Percentiles rank a stretch among this genome's conserved stretches.
These are phyloP conservation scores for Rhytidhysteron rufulum DNA, from an alignment of 2,329 filamentous ascomycete genomes.

Conservation along the genomic window DNA sequence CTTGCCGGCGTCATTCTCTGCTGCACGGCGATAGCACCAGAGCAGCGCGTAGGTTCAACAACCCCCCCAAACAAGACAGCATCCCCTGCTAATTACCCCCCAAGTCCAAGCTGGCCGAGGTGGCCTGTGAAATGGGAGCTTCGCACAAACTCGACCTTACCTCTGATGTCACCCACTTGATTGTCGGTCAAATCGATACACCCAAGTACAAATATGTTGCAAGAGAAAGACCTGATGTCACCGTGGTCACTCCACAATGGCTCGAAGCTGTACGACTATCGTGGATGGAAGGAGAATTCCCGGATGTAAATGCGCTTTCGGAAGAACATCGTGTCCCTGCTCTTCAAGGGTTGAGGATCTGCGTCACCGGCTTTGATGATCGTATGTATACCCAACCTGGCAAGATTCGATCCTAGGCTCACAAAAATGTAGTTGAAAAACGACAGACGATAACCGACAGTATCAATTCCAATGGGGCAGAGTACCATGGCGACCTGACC, in stretches of 20 bases:
- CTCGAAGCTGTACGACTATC: slow-evolving; percentile 72
- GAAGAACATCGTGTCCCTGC: slow-evolving; percentile 60
- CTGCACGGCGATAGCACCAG: slow-evolving; percentile 79
- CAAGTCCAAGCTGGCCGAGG: slow-evolving; percentile 55
- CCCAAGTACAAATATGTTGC: slow-evolving; percentile 96
- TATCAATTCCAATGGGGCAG: slow-evolving; percentile 68
- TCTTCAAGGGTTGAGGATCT: slow-evolving; percentile 61
- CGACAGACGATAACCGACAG: slow-evolving; percentile 67
- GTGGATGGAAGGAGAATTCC: slow-evolving; percentile 76
- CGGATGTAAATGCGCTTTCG: slow-evolving; percentile 70
- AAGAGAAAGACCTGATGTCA: slow-evolving; percentile 79
- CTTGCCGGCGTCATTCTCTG: slow-evolving; percentile 68
- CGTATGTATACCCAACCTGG: slow-evolving; percentile 37
- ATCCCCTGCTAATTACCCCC: slow-evolving; percentile 5
- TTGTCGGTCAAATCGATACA: slow-evolving; percentile 85
- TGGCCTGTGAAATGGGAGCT: slow-evolving; percentile 78
- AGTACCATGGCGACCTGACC: slow-evolving; percentile 83
- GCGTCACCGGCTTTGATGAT: slow-evolving; percentile 67
- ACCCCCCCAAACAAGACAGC: slow-evolving; percentile 4
- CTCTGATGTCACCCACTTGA: slow-evolving; percentile 90
- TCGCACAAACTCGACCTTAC: slow-evolving; percentile 86
- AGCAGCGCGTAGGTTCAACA: slow-evolving; percentile 60
- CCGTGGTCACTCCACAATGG: slow-evolving; percentile 78
- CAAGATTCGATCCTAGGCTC: slow-evolving; percentile 14
- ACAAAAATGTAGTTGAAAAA: slow-evolving; percentile 51